phyloP scores from a whole-genome alignment of 2,329 filamentous ascomycete genomes.

The Colletotrichum viniferum region DNA sequence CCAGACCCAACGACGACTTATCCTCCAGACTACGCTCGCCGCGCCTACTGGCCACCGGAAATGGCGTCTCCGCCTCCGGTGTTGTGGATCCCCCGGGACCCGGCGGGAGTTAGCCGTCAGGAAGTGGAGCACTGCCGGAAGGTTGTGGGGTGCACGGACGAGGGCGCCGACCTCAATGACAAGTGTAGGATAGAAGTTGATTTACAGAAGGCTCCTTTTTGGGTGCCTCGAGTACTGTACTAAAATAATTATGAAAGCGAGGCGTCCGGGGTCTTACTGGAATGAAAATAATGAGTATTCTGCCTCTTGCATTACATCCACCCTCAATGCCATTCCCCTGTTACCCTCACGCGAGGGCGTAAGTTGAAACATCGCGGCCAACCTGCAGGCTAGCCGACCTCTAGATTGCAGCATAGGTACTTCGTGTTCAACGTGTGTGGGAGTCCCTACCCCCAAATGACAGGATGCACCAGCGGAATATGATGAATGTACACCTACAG shows the following conservation, averaged over 20 bases:
- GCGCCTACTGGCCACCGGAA: constrained; percentile 76
- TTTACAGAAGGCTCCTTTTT: constrained; percentile 22
- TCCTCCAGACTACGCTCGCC: constrained; percentile 58
- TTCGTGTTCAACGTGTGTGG: no score
- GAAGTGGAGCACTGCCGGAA: constrained; percentile 67
- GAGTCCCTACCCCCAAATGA: no score
- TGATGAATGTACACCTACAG: no score
- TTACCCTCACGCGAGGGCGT: no score
- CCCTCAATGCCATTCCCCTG: no score
- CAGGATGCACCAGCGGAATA: no score
- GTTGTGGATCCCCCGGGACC: constrained; percentile 79
- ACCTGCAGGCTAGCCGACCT: no score
- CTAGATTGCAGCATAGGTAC: no score
- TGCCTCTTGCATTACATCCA: no score
- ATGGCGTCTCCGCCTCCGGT: constrained; percentile 65
- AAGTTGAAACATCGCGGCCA: no score
- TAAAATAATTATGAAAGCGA: background rate
- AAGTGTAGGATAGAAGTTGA: constrained; percentile 42
- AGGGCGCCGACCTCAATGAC: constrained; percentile 71
- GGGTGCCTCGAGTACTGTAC: constrained; percentile 18
- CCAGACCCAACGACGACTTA: constrained; percentile 45
- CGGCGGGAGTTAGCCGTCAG: constrained; percentile 70
- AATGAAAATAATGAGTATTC: no score
- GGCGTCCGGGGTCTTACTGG: no score
- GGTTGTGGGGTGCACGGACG: constrained; percentile 72